Base-by-base conservation (phyloP, 1,284 basidiomycete genomes). In the Kwoniella shivajii region DNA sequence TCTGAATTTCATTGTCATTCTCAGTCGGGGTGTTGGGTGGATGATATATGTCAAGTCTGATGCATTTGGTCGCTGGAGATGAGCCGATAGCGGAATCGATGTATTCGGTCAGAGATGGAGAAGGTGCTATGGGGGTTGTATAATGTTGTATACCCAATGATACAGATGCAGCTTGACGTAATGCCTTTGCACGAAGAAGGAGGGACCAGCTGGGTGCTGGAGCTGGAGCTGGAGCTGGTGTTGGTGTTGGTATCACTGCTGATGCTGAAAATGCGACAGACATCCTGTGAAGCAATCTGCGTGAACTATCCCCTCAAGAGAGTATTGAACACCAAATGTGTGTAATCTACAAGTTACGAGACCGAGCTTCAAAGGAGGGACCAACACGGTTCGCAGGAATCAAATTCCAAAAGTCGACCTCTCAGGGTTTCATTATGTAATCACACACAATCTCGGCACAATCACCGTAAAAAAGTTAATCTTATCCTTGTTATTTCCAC, bases 11-110 rank as follows among this genome's bases (percentile, higher is more conserved):
- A 16, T 48, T 34, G 11, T 33, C 29, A 41, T 26, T 36, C 16
- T 9, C 10, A 45, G 26, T n/a, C 14, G 43, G 31, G 11, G 9
- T 6, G 20, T 41, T 16, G 0, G 30, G 4, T 13, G 63, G 62
- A 4, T 39, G 29, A 37, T 62, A 65, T 20, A 65, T 59, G 33
- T 65, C 60, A 26, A 65, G 39, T 26, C 52, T 16, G 22, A 65
- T 63, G 27, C 9, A 22, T 33, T 50, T 27, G 39, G 41, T 36
- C 20, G 18, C 50, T 24, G 47, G 22, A 24, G 27, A 13, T 14
- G 29, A 29, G 6, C 57, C 57, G 9, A 62, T 22, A 3, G 38
- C 58, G 5, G 52, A 37, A 38, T 65, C 63, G 38, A 65, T 61
- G 48, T 52, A 62, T 26, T 42, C 42, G 24, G 52, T 55, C 3